A percentile compares a stretch with the other conserved stretches of the same genome.
These are phyloP conservation scores for Neurospora sublineolata DNA, from an alignment of 495 filamentous ascomycete genomes.

Conservation along the genomic window DNA sequence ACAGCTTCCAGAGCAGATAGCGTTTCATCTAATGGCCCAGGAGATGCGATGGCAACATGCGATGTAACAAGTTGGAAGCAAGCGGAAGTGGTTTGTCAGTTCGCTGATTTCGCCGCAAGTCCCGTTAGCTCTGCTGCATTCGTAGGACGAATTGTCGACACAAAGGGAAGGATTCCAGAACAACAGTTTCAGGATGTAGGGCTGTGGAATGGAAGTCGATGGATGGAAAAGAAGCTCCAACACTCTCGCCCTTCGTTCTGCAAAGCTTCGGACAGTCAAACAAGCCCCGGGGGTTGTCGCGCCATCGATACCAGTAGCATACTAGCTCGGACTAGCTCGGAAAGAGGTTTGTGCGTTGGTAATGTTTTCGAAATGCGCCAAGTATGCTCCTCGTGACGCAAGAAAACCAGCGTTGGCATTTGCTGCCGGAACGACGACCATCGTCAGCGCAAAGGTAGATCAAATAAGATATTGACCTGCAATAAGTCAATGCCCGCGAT, in stretches of 20 bases:
- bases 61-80: constrained; percentile 19
- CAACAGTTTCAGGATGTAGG: neutral
- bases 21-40: constrained; percentile 21
- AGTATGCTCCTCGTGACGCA: neutral
- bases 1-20: constrained; percentile 1
- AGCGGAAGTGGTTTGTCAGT: neutral
- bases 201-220: neutral
- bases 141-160: neutral
- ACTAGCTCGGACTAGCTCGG: neutral
- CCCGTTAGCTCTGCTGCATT: neutral
- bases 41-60: constrained; percentile 20
- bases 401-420: neutral
- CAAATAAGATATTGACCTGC: neutral
- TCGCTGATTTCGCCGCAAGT: neutral
- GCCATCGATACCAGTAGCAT: neutral
- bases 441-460: neutral
- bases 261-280: neutral
- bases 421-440: neutral
- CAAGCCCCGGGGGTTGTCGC: neutral
- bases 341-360: neutral
- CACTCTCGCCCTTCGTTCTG: neutral
- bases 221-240: neutral
- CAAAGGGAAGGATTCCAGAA: constrained; percentile 14
- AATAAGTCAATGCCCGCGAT: neutral
- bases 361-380: neutral